A percentile compares a stretch with the other conserved stretches of the same genome.
Conservation (phyloP, 306 rosid species). For the cucumber (Cucumis sativus) region DNA sequence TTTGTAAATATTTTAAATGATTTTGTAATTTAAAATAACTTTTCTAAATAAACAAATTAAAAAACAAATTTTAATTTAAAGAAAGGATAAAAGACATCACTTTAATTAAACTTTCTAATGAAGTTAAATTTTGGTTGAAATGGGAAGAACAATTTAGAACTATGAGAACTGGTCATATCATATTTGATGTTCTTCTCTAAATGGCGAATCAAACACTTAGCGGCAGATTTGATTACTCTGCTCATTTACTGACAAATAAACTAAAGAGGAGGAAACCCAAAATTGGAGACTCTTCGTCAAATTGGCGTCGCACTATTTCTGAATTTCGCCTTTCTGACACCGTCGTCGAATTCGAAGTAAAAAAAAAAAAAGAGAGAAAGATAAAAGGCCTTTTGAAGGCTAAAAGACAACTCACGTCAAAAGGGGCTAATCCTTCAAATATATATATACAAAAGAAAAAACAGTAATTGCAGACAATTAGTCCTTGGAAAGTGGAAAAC, state of each 20-base stretch:
- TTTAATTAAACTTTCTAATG: too few relatives aligned
- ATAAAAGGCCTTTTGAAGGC: not conserved
- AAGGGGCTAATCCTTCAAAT: not conserved
- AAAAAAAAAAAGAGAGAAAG: not conserved
- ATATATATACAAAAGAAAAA: slow-evolving; percentile 12
- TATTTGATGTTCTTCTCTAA: not conserved
- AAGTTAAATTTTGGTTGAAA: too few relatives aligned
- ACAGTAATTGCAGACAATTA: slow-evolving; percentile 19
- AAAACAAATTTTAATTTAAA: too few relatives aligned
- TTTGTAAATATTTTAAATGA: too few relatives aligned
- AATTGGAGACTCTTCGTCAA: not conserved
- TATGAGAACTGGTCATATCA: too few relatives aligned
- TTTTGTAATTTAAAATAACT: too few relatives aligned
- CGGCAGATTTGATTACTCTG: not conserved
- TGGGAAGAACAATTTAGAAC: too few relatives aligned
- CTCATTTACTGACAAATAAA: not conserved
- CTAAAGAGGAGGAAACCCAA: not conserved
- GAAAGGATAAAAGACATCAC: too few relatives aligned
- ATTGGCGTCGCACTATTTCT: not conserved
- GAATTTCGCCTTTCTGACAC: not conserved
- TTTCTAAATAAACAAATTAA: too few relatives aligned
- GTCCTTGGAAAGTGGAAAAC: slow-evolving; percentile 37
- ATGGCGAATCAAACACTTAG: not conserved
- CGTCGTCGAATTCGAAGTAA: not conserved
- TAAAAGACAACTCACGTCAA: not conserved